Evolutionary conservation across 2,329 filamentous ascomycete species (phyloP).

Genomic region (Botrytis galanthina): DNA sequence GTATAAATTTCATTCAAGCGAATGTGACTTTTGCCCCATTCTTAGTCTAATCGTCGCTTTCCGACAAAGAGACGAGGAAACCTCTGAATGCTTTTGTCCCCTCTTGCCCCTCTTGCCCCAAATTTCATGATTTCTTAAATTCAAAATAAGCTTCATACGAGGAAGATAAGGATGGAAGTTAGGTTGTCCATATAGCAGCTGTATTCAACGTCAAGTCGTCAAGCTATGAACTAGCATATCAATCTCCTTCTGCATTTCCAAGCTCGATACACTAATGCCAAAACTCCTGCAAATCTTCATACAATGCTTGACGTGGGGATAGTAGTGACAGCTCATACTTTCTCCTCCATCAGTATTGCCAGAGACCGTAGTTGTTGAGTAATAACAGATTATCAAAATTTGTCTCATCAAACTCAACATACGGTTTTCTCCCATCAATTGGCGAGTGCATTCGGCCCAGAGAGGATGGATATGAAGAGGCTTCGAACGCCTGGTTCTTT

Average conservation of each 20-base stretch:
- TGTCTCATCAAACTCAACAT: background rate
- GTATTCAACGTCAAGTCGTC: background rate
- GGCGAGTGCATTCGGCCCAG: slow-evolving; percentile 1
- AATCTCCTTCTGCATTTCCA: background rate
- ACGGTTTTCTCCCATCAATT: background rate
- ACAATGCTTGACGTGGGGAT: slow-evolving; percentile 4
- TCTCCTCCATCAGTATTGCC: background rate
- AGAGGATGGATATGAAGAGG: background rate
- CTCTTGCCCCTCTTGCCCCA: no score
- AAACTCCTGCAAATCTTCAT: background rate
- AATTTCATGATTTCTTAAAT: background rate
- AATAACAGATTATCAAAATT: background rate
- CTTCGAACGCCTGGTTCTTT: background rate
- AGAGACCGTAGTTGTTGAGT: background rate
- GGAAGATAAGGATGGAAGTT: background rate
- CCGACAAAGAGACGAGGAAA: no score
- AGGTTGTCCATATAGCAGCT: background rate
- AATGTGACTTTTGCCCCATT: background rate
- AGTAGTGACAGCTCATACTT: background rate
- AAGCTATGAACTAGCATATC: background rate
- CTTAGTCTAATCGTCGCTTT: no score
- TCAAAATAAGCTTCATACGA: background rate
- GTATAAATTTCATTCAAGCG: background rate
- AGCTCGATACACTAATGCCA: background rate
- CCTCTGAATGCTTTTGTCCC: no score